Conservation (phyloP, 768 basidiomycete genomes). For the Strobilomyces confusus region DNA sequence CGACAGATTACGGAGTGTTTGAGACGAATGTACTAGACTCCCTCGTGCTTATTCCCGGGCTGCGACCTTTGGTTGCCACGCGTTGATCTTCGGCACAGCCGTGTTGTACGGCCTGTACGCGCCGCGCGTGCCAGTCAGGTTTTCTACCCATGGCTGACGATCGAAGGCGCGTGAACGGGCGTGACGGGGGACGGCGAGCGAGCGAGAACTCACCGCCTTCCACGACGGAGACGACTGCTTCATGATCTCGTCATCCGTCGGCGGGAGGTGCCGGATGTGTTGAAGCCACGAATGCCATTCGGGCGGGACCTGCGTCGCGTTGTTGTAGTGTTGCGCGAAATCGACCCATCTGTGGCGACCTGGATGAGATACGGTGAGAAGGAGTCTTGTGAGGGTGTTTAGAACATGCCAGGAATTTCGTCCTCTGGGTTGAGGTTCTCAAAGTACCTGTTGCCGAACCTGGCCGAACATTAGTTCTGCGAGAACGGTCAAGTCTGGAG, state of each 20-base stretch:
- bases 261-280: slow-evolving; percentile 84
- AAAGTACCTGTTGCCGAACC: slow-evolving; percentile 92
- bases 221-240: slow-evolving; percentile 69
- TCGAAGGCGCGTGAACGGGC: background rate
- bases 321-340: slow-evolving; percentile 83
- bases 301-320: slow-evolving; percentile 90
- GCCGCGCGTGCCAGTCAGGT: slow-evolving; percentile 89
- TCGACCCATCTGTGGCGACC: slow-evolving; percentile 98
- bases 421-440: slow-evolving; percentile 87
- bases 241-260: slow-evolving; percentile 69
- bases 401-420: slow-evolving; percentile 75
- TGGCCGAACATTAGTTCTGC: slow-evolving; percentile 28
- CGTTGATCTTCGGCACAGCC: slow-evolving; percentile 69
- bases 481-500: background rate
- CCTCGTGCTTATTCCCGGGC: slow-evolving; percentile 36
- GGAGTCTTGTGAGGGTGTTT: background rate
- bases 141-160: slow-evolving; percentile 75
- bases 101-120: slow-evolving; percentile 91
- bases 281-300: slow-evolving; percentile 97
- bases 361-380: slow-evolving; percentile 25
- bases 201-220: slow-evolving; percentile 65
- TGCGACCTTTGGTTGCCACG: slow-evolving; percentile 77
- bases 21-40: background rate
- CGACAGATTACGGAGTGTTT: slow-evolving; percentile 9
- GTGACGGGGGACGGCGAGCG: background rate